Evolutionary conservation across 148 eudicot species (phyloP).

Genomic region (Agrostemma githago): DNA sequence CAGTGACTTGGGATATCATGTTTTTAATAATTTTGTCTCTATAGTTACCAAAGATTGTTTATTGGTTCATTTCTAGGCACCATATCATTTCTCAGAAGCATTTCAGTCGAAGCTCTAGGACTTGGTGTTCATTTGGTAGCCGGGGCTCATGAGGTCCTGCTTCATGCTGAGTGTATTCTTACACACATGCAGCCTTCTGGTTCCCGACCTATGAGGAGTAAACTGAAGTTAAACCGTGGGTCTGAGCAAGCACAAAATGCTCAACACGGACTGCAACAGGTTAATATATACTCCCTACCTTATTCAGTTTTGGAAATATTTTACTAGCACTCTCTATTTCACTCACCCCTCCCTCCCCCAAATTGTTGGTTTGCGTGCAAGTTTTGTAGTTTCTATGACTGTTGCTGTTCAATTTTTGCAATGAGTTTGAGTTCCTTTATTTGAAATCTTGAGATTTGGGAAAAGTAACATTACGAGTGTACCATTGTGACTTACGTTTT

Average conservation of each 20-base stretch:
- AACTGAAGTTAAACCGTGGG: slow-evolving; percentile 36
- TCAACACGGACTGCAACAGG: slow-evolving; percentile 85
- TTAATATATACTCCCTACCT: slow-evolving; percentile 15
- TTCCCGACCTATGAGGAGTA: slow-evolving; percentile 41
- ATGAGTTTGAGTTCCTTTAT: slow-evolving; percentile 3
- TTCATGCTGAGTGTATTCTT: slow-evolving; percentile 73
- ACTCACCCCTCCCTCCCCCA: neutral
- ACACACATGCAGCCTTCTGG: slow-evolving; percentile 68
- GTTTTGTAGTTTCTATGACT: neutral
- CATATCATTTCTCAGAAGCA: slow-evolving; percentile 80
- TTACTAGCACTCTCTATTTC: neutral
- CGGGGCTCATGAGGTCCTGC: slow-evolving; percentile 81
- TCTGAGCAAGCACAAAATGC: slow-evolving; percentile 78
- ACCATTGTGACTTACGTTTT: neutral
- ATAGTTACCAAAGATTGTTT: neutral
- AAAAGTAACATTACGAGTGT: neutral
- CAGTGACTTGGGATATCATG: neutral
- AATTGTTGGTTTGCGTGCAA: neutral
- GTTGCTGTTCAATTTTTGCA: neutral
- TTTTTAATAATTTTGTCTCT: neutral
- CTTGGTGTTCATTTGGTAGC: slow-evolving; percentile 93
- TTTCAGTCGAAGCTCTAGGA: slow-evolving; percentile 90
- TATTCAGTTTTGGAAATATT: neutral
- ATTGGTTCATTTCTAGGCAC: slow-evolving; percentile 49
- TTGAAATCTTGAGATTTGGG: neutral